A percentile compares a stretch with the other conserved stretches of the same genome.
phyloP scores from a whole-genome alignment of 2,329 filamentous ascomycete genomes.

The Colletotrichum spinosum region DNA sequence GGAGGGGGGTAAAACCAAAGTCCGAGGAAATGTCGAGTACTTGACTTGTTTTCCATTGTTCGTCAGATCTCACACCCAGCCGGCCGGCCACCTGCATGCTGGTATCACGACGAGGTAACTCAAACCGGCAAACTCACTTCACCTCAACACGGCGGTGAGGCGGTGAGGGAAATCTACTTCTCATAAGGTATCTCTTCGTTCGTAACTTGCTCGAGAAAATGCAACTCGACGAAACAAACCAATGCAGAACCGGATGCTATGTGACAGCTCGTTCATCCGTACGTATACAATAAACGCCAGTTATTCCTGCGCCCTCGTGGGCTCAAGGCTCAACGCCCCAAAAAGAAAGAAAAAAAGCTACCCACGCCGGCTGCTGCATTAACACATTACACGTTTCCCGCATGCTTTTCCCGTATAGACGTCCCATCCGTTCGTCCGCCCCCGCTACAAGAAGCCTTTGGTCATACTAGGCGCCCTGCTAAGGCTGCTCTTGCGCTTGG shows the following conservation, averaged over 20 bases:
- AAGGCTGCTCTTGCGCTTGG: slow-evolving; percentile 75
- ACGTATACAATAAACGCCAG: slow-evolving; percentile 31
- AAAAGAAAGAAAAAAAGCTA: not conserved
- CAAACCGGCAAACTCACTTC: slow-evolving; percentile 2
- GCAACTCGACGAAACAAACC: slow-evolving; percentile 15
- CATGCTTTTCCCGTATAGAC: slow-evolving; percentile 8
- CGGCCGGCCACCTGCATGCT: slow-evolving; percentile 17
- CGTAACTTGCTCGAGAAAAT: slow-evolving; percentile 15
- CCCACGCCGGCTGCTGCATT: slow-evolving; percentile 24
- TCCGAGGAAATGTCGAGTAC: not conserved
- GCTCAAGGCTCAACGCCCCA: slow-evolving; percentile 20
- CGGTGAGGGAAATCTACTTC: not conserved
- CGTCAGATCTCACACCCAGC: not conserved
- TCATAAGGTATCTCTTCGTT: slow-evolving; percentile 14
- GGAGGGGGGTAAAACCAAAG: no score
- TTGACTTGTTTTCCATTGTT: not conserved
- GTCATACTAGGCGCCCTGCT: slow-evolving; percentile 75
- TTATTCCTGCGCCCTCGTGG: slow-evolving; percentile 3
- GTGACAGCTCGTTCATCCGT: slow-evolving; percentile 15
- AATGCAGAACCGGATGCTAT: slow-evolving; percentile 21
- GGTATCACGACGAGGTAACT: slow-evolving; percentile 4
- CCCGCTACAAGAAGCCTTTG: slow-evolving; percentile 77
- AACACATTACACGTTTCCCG: slow-evolving; percentile 29
- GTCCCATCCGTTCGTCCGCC: not conserved
- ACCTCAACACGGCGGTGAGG: not conserved